Conservation (phyloP, 441 rosid genomes). For the Flueggea neowawraea region DNA sequence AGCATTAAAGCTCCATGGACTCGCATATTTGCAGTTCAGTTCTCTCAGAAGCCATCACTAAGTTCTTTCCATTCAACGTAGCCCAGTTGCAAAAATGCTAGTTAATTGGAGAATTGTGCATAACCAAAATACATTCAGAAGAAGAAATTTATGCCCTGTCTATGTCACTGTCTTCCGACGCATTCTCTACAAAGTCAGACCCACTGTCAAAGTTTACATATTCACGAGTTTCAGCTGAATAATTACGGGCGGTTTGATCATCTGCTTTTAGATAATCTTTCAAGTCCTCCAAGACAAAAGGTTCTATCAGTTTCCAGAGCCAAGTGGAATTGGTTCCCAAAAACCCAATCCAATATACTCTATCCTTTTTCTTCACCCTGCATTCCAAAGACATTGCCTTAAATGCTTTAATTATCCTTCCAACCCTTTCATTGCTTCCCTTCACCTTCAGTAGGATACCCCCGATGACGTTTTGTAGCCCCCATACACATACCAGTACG, state of each 20-base stretch:
- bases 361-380: constrained; percentile 75
- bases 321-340: constrained; percentile 52
- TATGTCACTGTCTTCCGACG: constrained; percentile 24
- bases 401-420: constrained; percentile 50
- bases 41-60: too few species aligned
- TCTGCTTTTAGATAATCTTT: constrained; percentile 37
- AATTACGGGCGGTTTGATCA: constrained; percentile 11
- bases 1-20: too few species aligned
- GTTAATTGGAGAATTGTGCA: too few species aligned
- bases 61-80: too few species aligned
- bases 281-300: constrained; percentile 47
- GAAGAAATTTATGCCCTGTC: constrained; percentile 11
- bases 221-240: constrained; percentile 17
- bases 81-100: too few species aligned
- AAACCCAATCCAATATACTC: constrained; percentile 81
- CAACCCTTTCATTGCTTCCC: constrained; percentile 57
- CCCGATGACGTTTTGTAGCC: constrained; percentile 61
- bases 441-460: constrained; percentile 61
- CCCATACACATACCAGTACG: constrained; percentile 87
- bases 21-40: too few species aligned
- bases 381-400: constrained; percentile 56
- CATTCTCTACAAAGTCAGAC: constrained; percentile 34
- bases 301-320: constrained; percentile 74
- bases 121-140: constrained; percentile 12
- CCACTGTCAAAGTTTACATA: constrained; percentile 34